Evolutionary conservation across 2,329 filamentous ascomycete species (phyloP).

Genomic region (Xylariaceae sp.): DNA sequence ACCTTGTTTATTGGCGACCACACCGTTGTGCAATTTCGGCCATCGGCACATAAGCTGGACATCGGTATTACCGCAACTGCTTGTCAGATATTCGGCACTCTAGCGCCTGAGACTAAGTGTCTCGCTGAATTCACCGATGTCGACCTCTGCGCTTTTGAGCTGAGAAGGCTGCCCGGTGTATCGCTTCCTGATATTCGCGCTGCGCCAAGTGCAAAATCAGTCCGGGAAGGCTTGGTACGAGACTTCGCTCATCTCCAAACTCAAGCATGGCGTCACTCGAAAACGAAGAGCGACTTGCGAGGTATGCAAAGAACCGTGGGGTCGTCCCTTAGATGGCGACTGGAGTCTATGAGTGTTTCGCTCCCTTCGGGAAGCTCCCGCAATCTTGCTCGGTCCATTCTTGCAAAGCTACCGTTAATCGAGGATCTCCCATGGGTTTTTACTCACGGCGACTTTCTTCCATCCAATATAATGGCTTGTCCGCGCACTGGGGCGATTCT

Average conservation of each 20-base stretch:
- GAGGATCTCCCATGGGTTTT: conserved; percentile 50
- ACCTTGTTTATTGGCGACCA: conserved; percentile 39
- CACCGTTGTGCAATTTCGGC: conserved; percentile 47
- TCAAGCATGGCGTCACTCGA: conserved; percentile 31
- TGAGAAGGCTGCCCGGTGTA: conserved; percentile 40
- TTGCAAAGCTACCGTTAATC: conserved; percentile 32
- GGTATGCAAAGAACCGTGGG: conserved; percentile 35
- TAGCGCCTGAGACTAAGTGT: conserved; percentile 40
- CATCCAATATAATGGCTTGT: conserved; percentile 54
- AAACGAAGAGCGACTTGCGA: conserved; percentile 9
- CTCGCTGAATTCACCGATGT: conserved; percentile 32
- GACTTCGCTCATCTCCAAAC: conserved; percentile 42
- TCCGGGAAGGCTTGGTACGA: conserved; percentile 32
- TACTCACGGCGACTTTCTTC: conserved; percentile 58
- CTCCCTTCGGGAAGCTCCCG: conserved; percentile 35
- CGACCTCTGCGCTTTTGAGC: conserved; percentile 37
- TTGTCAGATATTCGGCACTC: conserved; percentile 34
- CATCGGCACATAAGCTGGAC: conserved; percentile 39
- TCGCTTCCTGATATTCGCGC: conserved; percentile 34
- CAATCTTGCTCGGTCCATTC: conserved; percentile 21
- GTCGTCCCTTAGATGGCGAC: conserved; percentile 36
- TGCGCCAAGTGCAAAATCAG: conserved; percentile 6
- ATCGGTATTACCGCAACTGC: conserved; percentile 35
- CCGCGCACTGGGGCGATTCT: conserved; percentile 39
- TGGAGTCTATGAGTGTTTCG: conserved; percentile 33